A percentile compares a stretch with the other conserved stretches of the same genome.
These are phyloP conservation scores for Lyophyllum semitale DNA, from an alignment of 768 basidiomycete species.

Conservation along the genomic window DNA sequence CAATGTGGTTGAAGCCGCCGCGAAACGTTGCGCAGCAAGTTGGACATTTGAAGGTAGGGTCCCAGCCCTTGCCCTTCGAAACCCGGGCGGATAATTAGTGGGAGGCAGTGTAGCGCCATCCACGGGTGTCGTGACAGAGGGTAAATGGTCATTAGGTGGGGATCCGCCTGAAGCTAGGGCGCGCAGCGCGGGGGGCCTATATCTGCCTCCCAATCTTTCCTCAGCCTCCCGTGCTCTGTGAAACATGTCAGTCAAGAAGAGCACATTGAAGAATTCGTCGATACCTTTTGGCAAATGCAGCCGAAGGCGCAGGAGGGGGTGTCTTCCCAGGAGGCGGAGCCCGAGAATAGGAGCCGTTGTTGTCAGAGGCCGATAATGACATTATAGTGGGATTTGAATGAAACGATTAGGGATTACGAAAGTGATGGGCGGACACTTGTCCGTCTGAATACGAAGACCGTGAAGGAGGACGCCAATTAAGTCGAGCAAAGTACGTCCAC, in stretches of 20 bases:
- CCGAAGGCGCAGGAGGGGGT: conserved; percentile 87
- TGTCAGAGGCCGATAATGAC: conserved; percentile 89
- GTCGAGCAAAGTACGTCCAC: conserved; percentile 27
- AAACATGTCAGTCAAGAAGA: conserved; percentile 15
- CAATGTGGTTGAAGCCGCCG: conserved; percentile 63
- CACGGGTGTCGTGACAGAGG: conserved; percentile 57
- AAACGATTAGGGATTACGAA: conserved; percentile 85
- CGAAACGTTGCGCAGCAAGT: conserved; percentile 82
- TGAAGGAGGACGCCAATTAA: conserved; percentile 29
- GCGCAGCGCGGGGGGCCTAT: conserved; percentile 82
- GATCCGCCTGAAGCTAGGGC: conserved; percentile 69
- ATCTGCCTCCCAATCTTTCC: conserved; percentile 66
- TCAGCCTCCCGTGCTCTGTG: conserved; percentile 83
- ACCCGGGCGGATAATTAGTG: conserved; percentile 81
- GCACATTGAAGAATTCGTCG: conserved; percentile 19
- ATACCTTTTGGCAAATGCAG: conserved; percentile 86
- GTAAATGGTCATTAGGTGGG: conserved; percentile 67
- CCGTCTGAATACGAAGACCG: conserved; percentile 29
- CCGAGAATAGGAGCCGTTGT: conserved; percentile 79
- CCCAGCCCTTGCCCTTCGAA: conserved; percentile 94
- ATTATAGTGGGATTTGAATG: conserved; percentile 72
- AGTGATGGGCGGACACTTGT: conserved; percentile 34
- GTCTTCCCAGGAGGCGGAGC: conserved; percentile 82
- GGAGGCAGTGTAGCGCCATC: conserved; percentile 64
- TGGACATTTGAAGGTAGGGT: conserved; percentile 96